phyloP scores from a whole-genome alignment of 2,329 filamentous ascomycete genomes.

The Massarina eburnea region DNA sequence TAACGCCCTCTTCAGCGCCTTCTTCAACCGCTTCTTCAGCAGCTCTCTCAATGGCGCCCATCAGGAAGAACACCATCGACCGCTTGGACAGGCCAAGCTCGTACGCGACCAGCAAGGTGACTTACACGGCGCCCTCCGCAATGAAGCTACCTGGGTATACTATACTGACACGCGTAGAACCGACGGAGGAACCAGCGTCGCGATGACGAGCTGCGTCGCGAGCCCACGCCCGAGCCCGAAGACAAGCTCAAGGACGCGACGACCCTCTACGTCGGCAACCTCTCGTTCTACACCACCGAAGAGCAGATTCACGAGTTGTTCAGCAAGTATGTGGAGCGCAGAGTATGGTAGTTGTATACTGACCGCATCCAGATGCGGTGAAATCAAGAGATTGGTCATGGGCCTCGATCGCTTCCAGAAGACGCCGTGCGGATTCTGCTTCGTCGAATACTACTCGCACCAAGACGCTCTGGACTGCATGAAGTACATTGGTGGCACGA shows the following conservation, averaged over 20 bases:
- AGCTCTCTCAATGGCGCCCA: slow-evolving; percentile 24
- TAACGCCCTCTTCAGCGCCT: background rate
- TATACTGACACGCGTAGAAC: slow-evolving; percentile 54
- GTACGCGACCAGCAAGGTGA: slow-evolving; percentile 82
- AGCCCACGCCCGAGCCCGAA: slow-evolving; percentile 60
- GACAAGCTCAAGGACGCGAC: slow-evolving; percentile 85
- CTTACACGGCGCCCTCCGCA: background rate
- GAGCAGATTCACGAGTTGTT: slow-evolving; percentile 98
- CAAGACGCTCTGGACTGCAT: slow-evolving; percentile 96
- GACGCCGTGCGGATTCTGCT: slow-evolving; percentile 98
- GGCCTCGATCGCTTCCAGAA: slow-evolving; percentile 95
- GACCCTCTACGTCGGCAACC: slow-evolving; percentile 95
- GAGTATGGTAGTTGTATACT: background rate
- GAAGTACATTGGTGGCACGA: slow-evolving; percentile 98
- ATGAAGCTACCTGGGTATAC: background rate
- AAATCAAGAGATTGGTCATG: slow-evolving; percentile 98
- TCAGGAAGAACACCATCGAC: slow-evolving; percentile 77
- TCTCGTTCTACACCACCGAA: slow-evolving; percentile 98
- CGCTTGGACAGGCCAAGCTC: slow-evolving; percentile 92
- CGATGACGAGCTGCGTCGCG: slow-evolving; percentile 58
- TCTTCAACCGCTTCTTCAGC: background rate
- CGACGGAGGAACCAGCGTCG: slow-evolving; percentile 69
- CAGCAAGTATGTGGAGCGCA: slow-evolving; percentile 63
- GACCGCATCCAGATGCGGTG: slow-evolving; percentile 64
- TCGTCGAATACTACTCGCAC: slow-evolving; percentile 98